Evolutionary conservation across 345 rosid species (phyloP), one percentile per base, ranked within the genome.

Genomic region (Barbarea vulgaris): DNA sequence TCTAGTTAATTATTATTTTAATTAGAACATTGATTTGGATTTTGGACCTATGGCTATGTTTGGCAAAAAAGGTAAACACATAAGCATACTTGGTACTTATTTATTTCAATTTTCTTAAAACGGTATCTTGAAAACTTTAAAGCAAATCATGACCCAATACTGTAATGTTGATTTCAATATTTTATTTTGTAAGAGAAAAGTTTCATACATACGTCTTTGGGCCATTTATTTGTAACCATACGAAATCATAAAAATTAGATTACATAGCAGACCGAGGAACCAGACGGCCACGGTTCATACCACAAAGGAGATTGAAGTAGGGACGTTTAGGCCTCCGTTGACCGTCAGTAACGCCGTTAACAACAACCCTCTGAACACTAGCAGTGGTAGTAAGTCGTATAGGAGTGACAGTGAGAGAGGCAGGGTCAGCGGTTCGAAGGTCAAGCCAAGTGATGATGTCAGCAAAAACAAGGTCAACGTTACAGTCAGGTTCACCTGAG

Each of bases 401-500:
- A 3, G 88, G 87, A n/a, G 85, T 80, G 14, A 83, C 78, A 13
- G 68, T 30, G n/a, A 81, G 59, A 41, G 69, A 66, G 17, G 64
- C 57, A 0, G 56, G 54, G 37, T 80, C 82, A 28, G 68, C 81
- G 6, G 81, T 72, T 74, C 74, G 97, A 58, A 73, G 71, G 67
- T 91, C 91, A 11, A 96, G 98, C 99, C 98, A 96, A 10, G 72
- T 51, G 33, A 85, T 79, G 72, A 93, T 83, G 64, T 96, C 98
- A 9, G 84, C 85, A n/a, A 93, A 93, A 5, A 96, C 99, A 19
- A 85, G 80, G 46, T 83, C 88, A 0, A 91, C 74, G 82, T 96
- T 93, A 6, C 78, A 82, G 3, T 93, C 96, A 0, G 98, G 90
- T 64, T 95, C 99, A 9, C 99, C 99, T 0, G 88, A 77, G 2